Percentiles rank a stretch among this genome's conserved stretches.
Evolutionary conservation across 257 asterid genomes (phyloP).

Genomic region (Rauvolfia tetraphylla): DNA sequence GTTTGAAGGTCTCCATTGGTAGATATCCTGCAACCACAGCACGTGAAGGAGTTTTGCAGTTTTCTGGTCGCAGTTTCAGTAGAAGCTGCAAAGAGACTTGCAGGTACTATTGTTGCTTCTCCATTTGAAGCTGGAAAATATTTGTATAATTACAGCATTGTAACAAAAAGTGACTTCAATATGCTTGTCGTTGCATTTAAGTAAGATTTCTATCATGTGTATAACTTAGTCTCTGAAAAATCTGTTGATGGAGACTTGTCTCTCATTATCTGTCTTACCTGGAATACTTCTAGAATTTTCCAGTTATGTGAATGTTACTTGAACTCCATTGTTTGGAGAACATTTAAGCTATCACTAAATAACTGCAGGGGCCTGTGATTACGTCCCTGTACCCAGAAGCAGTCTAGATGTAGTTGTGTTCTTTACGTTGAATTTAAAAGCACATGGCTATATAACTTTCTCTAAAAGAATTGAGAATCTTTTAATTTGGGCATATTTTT

Average conservation of each 20-base stretch:
- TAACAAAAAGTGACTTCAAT: background rate
- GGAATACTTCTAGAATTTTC: background rate
- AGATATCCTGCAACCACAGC: conserved; percentile 45
- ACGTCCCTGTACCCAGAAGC: background rate
- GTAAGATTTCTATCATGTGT: background rate
- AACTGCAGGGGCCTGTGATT: background rate
- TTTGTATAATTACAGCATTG: background rate
- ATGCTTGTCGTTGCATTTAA: background rate
- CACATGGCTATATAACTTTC: background rate
- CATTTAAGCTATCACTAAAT: background rate
- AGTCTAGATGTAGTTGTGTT: background rate
- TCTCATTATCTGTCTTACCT: background rate
- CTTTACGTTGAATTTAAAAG: background rate
- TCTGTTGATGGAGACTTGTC: background rate
- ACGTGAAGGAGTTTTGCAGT: conserved; percentile 52
- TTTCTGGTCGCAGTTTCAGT: conserved; percentile 49
- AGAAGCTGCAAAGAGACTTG: conserved; percentile 43
- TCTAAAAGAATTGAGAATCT: background rate
- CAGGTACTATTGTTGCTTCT: conserved; percentile 34
- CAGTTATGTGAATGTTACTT: background rate
- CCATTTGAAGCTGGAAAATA: background rate
- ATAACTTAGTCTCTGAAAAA: background rate
- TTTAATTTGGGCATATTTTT: background rate
- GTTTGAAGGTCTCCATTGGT: conserved; percentile 47
- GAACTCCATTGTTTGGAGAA: background rate